Percentiles rank a stretch among this genome's conserved stretches.
Conservation (phyloP, 2,329 filamentous ascomycete genomes). For the Fusarium odoratissimum region DNA sequence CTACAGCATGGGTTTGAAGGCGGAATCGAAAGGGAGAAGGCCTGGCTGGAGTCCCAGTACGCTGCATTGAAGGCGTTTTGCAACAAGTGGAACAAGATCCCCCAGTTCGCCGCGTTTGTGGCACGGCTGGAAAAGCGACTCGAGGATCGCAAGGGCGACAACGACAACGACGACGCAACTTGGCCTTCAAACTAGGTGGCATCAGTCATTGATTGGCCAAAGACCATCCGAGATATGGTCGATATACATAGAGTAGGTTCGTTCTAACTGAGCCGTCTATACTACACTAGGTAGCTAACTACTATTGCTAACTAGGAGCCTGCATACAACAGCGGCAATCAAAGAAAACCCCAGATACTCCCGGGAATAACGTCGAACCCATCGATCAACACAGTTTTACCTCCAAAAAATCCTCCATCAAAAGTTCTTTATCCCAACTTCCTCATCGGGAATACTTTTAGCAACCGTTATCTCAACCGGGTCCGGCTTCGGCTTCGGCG, state of each 20-base stretch:
- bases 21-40: constrained; percentile 4
- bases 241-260: background rate
- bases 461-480: constrained; percentile 5
- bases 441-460: constrained; percentile 21
- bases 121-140: constrained; percentile 55
- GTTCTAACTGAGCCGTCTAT: background rate
- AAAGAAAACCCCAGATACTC: background rate
- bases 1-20: constrained; percentile 33
- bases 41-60: constrained; percentile 52
- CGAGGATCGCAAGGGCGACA: background rate
- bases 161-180: background rate
- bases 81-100: constrained; percentile 51
- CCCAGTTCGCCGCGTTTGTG: constrained; percentile 59
- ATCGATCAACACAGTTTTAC: background rate
- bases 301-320: background rate
- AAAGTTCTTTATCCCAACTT: constrained; percentile 19
- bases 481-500: constrained; percentile 25
- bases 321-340: background rate
- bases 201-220: background rate
- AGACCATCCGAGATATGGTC: background rate
- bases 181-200: background rate
- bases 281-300: background rate
- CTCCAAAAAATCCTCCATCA: background rate
- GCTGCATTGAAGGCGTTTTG: constrained; percentile 56
- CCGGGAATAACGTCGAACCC: background rate